Evolutionary conservation across 306 rosid genomes (phyloP).

Genomic region (Cucurbita moschata): DNA sequence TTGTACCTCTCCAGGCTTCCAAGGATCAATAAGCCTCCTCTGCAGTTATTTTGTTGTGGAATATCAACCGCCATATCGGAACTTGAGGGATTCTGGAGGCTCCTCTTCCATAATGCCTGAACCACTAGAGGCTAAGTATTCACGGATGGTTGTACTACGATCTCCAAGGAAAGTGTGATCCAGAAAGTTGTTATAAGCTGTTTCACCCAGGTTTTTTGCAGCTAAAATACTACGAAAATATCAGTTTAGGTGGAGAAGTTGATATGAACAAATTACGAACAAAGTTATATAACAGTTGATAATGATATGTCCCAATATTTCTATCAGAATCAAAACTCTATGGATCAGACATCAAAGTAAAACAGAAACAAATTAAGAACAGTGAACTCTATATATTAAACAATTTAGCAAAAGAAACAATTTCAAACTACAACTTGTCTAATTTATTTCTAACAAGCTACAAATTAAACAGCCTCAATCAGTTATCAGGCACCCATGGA

Average conservation of each 20-base stretch:
- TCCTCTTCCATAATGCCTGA: slow-evolving; percentile 90
- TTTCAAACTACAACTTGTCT: neutral
- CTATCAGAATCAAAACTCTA: neutral
- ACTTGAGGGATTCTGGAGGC: slow-evolving; percentile 76
- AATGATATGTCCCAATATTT: neutral
- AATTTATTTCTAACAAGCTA: neutral
- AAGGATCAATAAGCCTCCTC: neutral
- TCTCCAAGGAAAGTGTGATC: slow-evolving; percentile 90
- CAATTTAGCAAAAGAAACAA: neutral
- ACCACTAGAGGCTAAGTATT: slow-evolving; percentile 56
- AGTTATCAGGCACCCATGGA: neutral
- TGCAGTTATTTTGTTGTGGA: neutral
- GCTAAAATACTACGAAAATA: slow-evolving; percentile 52
- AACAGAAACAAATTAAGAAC: neutral
- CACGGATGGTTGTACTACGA: slow-evolving; percentile 69
- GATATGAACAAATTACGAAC: neutral
- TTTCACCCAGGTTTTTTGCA: slow-evolving; percentile 53
- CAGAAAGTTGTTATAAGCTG: slow-evolving; percentile 60
- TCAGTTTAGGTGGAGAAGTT: slow-evolving; percentile 7
- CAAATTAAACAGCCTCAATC: neutral
- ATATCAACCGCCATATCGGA: slow-evolving; percentile 56
- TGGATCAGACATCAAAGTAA: neutral
- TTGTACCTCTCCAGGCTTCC: neutral
- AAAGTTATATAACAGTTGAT: neutral
- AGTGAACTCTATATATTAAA: neutral